phyloP scores from a whole-genome alignment of 164 flowering plant species.

The Liquidambar formosana region DNA sequence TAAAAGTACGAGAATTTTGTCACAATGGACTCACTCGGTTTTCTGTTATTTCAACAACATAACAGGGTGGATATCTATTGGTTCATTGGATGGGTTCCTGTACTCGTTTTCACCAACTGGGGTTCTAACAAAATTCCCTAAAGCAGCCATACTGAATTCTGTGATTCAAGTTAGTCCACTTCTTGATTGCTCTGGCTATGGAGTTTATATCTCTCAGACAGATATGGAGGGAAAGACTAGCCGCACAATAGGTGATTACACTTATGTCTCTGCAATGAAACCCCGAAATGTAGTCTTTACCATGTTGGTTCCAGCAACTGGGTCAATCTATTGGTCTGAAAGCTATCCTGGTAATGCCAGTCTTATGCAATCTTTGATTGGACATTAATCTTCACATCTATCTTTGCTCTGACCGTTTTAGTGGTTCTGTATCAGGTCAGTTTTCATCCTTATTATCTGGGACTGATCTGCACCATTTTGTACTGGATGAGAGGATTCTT shows the following conservation, averaged over 20 bases:
- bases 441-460: conserved; percentile 37
- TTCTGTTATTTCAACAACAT: neutral
- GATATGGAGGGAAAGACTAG: conserved; percentile 57
- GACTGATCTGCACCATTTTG: conserved; percentile 64
- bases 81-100: conserved; percentile 83
- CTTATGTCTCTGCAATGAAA: conserved; percentile 60
- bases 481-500: conserved; percentile 70
- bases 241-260: conserved; percentile 44
- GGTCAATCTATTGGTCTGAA: conserved; percentile 63
- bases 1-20: neutral
- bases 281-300: conserved; percentile 53
- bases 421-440: conserved; percentile 40
- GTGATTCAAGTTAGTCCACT: conserved; percentile 78
- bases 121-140: conserved; percentile 52
- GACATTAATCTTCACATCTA: neutral
- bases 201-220: conserved; percentile 71
- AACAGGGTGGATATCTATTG: conserved; percentile 85
- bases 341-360: conserved; percentile 53
- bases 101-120: conserved; percentile 84
- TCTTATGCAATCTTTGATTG: neutral
- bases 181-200: conserved; percentile 88
- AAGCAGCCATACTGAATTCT: conserved; percentile 31
- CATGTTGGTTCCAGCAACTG: conserved; percentile 68
- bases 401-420: neutral
- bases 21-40: neutral